Conservation (phyloP, 257 asterid genomes). For the Handroanthus guayacan region DNA sequence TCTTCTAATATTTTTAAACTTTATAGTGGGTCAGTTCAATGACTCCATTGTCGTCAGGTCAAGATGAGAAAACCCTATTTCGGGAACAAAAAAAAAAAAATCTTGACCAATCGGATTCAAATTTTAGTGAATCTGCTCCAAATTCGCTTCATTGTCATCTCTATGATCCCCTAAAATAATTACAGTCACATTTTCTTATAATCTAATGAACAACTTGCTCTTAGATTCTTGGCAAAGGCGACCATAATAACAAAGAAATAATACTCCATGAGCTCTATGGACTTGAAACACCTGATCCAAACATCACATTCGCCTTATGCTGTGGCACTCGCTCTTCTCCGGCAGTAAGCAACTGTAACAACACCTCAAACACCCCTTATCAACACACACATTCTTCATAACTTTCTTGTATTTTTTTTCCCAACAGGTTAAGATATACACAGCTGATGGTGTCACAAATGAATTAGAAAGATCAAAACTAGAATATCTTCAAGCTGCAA, state of each 20-base stretch:
- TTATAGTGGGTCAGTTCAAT: no score
- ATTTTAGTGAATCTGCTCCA: background rate
- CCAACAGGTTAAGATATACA: conserved; percentile 77
- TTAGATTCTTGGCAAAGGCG: conserved; percentile 47
- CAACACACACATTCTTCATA: background rate
- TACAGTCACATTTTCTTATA: background rate
- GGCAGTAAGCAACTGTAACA: conserved; percentile 58
- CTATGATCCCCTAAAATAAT: no score
- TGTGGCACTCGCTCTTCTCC: conserved; percentile 94
- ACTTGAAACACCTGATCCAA: conserved; percentile 68
- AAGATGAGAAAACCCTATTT: no score
- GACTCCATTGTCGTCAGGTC: no score
- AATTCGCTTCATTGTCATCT: no score
- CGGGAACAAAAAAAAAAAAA: no score
- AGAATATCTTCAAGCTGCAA: conserved; percentile 86
- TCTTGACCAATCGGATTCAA: no score
- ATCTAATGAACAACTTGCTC: background rate
- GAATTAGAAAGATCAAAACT: conserved; percentile 80
- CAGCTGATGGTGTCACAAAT: conserved; percentile 69
- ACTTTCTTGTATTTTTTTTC: background rate
- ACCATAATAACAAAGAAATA: conserved; percentile 45
- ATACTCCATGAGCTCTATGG: conserved; percentile 59
- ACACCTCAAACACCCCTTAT: background rate
- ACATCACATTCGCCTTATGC: conserved; percentile 78
- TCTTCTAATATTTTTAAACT: no score